Evolutionary conservation across 2,329 filamentous ascomycete genomes (phyloP).

Genomic region (Chaetomium strumarium): DNA sequence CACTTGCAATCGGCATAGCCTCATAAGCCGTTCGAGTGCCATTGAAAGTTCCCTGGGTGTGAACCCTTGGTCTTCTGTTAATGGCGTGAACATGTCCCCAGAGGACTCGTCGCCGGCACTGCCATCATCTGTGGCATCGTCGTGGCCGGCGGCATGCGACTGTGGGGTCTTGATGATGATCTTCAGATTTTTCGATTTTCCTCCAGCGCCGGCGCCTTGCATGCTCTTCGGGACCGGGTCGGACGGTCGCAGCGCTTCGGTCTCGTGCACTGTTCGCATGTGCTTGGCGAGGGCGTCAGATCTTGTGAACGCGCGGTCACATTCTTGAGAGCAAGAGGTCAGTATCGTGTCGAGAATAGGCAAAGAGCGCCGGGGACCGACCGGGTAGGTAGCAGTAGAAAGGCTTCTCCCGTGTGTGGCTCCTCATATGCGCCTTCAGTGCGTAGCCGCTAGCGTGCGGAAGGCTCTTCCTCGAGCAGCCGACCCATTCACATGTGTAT

Average conservation of each 20-base stretch:
- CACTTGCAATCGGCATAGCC: slow-evolving; percentile 64
- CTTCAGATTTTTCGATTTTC: slow-evolving; percentile 51
- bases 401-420: slow-evolving; percentile 95
- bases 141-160: slow-evolving; percentile 51
- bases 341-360: slow-evolving; percentile 12
- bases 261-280: slow-evolving; percentile 98
- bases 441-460: slow-evolving; percentile 94
- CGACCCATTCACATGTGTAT: slow-evolving; percentile 97
- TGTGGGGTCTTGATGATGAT: slow-evolving; percentile 59
- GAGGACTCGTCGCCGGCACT: slow-evolving; percentile 50
- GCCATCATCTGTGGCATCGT: slow-evolving; percentile 43
- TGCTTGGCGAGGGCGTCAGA: slow-evolving; percentile 96
- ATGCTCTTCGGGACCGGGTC: slow-evolving; percentile 68
- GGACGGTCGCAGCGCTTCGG: slow-evolving; percentile 78
- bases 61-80: slow-evolving; percentile 57
- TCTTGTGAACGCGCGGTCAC: slow-evolving; percentile 91
- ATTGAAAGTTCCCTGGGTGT: slow-evolving; percentile 58
- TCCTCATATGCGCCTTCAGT: slow-evolving; percentile 93
- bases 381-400: slow-evolving; percentile 95
- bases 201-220: slow-evolving; percentile 39
- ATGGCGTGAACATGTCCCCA: slow-evolving; percentile 51
- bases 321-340: slow-evolving; percentile 60
- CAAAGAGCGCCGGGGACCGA: slow-evolving; percentile 37
- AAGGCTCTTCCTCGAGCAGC: slow-evolving; percentile 81
- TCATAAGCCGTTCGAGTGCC: slow-evolving; percentile 53